These are phyloP conservation scores for Haemoproteus tartakovskyi DNA, from an alignment of 169 alveolate species.

Conservation along the genomic window DNA sequence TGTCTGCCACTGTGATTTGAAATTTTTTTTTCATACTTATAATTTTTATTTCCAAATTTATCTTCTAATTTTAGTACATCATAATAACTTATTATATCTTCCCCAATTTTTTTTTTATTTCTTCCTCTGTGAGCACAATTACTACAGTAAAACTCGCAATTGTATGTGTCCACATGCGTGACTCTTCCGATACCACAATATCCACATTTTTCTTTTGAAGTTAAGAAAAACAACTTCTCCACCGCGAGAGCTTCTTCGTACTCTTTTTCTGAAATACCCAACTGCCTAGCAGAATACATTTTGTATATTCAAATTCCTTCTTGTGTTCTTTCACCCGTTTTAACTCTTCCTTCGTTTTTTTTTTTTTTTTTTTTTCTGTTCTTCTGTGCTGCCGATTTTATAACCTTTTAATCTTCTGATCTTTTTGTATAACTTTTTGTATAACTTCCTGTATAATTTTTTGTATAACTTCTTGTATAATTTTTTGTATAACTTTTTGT, in stretches of 20 bases:
- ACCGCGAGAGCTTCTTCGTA: slow-evolving; percentile 78
- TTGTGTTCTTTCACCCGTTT: no score
- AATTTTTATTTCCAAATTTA: slow-evolving; percentile 60
- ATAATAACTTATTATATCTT: slow-evolving; percentile 69
- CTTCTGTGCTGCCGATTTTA: no score
- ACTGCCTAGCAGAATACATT: slow-evolving; percentile 66
- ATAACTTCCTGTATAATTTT: no score
- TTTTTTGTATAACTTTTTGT: no score
- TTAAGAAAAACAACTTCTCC: slow-evolving; percentile 73
- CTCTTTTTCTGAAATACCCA: slow-evolving; percentile 77
- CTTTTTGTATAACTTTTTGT: no score
- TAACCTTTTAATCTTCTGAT: no score
- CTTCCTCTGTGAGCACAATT: slow-evolving; percentile 73
- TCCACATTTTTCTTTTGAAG: slow-evolving; percentile 71
- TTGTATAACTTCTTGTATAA: no score
- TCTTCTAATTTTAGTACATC: slow-evolving; percentile 73
- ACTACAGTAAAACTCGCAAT: slow-evolving; percentile 72
- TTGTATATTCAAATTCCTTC: no score
- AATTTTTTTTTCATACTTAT: background rate
- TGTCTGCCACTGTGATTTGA: slow-evolving; percentile 17
- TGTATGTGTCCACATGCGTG: slow-evolving; percentile 74
- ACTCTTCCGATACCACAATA: slow-evolving; percentile 71
- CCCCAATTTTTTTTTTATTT: slow-evolving; percentile 71
- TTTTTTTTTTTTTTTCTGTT: no score
- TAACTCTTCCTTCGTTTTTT: no score